These are phyloP conservation scores for Penicillium canariense DNA, from an alignment of 495 filamentous ascomycete genomes.

Conservation along the genomic window DNA sequence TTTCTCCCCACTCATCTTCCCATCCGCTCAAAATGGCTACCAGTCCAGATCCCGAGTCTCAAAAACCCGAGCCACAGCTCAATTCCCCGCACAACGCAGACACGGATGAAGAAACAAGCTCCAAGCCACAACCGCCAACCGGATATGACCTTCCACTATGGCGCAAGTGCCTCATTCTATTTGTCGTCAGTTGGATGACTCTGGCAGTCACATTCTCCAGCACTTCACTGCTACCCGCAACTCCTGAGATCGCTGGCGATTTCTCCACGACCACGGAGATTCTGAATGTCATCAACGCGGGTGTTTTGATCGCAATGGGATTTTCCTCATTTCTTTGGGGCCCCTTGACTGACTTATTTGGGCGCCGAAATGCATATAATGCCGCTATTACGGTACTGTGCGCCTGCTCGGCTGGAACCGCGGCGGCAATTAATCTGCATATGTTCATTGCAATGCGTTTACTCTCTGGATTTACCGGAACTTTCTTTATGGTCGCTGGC, in stretches of 20 bases:
- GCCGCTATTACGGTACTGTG: slow-evolving; percentile 38
- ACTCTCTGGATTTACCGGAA: slow-evolving; percentile 42
- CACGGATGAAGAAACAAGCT: slow-evolving; percentile 10
- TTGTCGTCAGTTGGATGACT: slow-evolving; percentile 44
- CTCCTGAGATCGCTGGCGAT: slow-evolving; percentile 40
- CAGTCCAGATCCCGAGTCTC: slow-evolving; percentile 21
- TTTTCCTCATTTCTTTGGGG: slow-evolving; percentile 54
- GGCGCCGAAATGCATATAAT: slow-evolving; percentile 36
- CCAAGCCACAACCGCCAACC: slow-evolving; percentile 15
- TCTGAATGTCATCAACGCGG: slow-evolving; percentile 46
- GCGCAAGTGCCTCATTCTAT: slow-evolving; percentile 45
- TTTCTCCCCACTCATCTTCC: neutral
- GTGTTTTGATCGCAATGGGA: slow-evolving; percentile 57
- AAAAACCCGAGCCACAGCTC: slow-evolving; percentile 21
- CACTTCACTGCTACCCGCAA: slow-evolving; percentile 42
- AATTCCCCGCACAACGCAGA: slow-evolving; percentile 20
- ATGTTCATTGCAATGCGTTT: slow-evolving; percentile 44
- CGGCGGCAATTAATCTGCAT: slow-evolving; percentile 30
- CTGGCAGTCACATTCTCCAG: slow-evolving; percentile 43
- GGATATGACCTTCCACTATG: slow-evolving; percentile 34
- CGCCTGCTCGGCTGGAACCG: slow-evolving; percentile 35
- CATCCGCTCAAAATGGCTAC: slow-evolving; percentile 6
- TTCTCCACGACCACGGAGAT: slow-evolving; percentile 38
- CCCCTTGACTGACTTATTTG: slow-evolving; percentile 41
- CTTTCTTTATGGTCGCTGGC: slow-evolving; percentile 47